These are phyloP conservation scores for Uromyces viciae-fabae DNA, from an alignment of 1,284 basidiomycete genomes.

Conservation along the genomic window DNA sequence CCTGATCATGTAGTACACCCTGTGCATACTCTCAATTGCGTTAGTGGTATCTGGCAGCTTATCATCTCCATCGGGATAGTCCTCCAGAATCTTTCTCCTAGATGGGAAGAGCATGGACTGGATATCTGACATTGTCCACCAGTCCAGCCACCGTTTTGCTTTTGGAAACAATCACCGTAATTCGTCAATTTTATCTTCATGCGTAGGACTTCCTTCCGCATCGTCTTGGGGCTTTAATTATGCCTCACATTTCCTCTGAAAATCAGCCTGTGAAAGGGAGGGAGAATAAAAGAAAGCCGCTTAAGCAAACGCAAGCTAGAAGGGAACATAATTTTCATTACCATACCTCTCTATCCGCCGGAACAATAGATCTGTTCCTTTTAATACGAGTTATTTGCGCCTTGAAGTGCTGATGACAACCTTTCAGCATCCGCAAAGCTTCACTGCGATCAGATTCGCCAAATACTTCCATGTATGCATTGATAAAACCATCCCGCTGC, in stretches of 20 bases:
- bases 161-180: not conserved
- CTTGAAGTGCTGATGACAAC: slow-evolving; percentile 6
- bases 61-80: not conserved
- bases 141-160: slow-evolving; percentile 1
- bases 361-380: not conserved
- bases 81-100: not conserved
- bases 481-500: not conserved
- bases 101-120: slow-evolving; percentile 8
- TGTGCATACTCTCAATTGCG: not conserved
- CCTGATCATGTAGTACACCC: slow-evolving; percentile 7
- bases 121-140: slow-evolving; percentile 6
- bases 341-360: not conserved
- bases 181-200: slow-evolving; percentile 8
- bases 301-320: not conserved
- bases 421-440: not conserved
- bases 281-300: not conserved
- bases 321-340: not conserved
- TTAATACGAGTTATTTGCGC: not conserved
- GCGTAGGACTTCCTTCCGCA: not conserved
- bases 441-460: not conserved
- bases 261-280: not conserved
- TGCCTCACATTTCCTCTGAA: not conserved
- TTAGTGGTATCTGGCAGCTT: slow-evolving; percentile 10
- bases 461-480: slow-evolving; percentile 8
- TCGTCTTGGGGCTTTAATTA: not conserved